Evolutionary conservation across 495 filamentous ascomycete genomes (phyloP).

Genomic region (Amphirosellinia nigrospora): DNA sequence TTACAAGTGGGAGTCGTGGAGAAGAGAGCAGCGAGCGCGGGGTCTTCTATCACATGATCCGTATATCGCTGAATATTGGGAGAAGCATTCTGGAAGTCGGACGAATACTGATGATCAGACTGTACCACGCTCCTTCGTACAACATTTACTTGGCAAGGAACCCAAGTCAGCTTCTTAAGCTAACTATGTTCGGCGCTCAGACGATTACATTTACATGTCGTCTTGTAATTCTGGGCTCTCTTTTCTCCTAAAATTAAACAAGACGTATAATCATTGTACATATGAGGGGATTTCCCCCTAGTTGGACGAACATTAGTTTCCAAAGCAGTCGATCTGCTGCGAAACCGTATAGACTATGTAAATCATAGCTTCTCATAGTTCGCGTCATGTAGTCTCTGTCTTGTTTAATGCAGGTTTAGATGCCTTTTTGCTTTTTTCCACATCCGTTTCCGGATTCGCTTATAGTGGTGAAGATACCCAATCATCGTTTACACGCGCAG

Average conservation of each 20-base stretch:
- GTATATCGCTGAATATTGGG: slow-evolving; percentile 12
- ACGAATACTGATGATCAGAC: background rate
- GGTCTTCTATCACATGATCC: slow-evolving; percentile 4
- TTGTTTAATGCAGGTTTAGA: slow-evolving; percentile 13
- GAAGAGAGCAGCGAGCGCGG: slow-evolving; percentile 13
- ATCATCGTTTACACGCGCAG: background rate
- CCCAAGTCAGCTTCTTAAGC: slow-evolving; percentile 10
- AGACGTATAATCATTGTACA: background rate
- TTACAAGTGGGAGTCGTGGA: slow-evolving; percentile 18
- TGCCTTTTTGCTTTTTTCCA: slow-evolving; percentile 12
- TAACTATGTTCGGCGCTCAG: background rate
- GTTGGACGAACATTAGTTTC: background rate
- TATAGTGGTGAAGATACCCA: background rate
- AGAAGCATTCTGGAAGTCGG: background rate
- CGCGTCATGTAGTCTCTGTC: background rate
- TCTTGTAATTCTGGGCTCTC: background rate
- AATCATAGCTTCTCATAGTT: background rate
- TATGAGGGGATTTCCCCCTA: background rate
- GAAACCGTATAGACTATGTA: background rate
- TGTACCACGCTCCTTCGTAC: background rate
- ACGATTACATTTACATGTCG: background rate
- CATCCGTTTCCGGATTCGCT: slow-evolving; percentile 1
- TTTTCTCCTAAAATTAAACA: background rate
- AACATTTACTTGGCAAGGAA: slow-evolving; percentile 9
- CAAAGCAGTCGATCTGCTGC: background rate